Evolutionary conservation across 2,329 filamentous ascomycete genomes (phyloP).

Genomic region (Cladosporium cucumerinum): DNA sequence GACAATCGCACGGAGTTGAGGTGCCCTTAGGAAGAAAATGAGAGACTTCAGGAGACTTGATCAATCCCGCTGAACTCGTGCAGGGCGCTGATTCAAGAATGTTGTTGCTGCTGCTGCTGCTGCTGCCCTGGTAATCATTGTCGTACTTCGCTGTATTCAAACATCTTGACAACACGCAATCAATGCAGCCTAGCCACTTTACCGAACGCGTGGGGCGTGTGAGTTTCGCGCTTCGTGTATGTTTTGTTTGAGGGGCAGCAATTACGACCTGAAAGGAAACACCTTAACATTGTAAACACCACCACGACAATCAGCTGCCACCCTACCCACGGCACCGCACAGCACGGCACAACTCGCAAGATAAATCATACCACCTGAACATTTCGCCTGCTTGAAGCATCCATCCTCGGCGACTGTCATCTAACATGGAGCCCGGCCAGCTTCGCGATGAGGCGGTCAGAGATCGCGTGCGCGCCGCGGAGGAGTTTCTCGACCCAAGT

Average conservation of each 20-base stretch:
- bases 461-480: slow-evolving; percentile 80
- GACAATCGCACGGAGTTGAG: too few species aligned
- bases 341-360: background rate
- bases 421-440: slow-evolving; percentile 66
- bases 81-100: too few species aligned
- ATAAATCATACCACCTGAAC: background rate
- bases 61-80: too few species aligned
- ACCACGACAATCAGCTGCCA: background rate
- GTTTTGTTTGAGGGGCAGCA: background rate
- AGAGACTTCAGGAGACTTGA: too few species aligned
- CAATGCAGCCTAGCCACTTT: background rate
- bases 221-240: background rate
- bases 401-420: background rate
- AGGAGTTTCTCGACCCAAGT: slow-evolving; percentile 94
- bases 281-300: background rate
- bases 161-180: too few species aligned
- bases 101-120: too few species aligned
- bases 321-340: background rate
- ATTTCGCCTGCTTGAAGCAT: background rate
- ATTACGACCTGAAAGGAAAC: background rate
- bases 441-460: slow-evolving; percentile 80
- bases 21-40: too few species aligned
- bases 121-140: too few species aligned
- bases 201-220: background rate
- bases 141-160: too few species aligned